Evolutionary conservation across 2,329 filamentous ascomycete genomes (phyloP), one percentile per base, ranked within the genome.

Genomic region (Fusarium sp.): DNA sequence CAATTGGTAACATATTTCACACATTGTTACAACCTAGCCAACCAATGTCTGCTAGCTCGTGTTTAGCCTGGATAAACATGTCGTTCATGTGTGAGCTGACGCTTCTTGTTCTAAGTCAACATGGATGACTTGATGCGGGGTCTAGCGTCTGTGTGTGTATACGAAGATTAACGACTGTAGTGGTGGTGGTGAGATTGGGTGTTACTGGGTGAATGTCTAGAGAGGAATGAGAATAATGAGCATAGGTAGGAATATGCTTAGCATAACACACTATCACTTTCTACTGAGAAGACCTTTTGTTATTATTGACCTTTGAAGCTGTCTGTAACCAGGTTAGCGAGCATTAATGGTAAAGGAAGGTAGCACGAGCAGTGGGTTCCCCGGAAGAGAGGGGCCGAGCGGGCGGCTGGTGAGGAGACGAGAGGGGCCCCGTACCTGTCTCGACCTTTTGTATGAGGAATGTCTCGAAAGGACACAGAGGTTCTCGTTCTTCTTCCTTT

Each of bases 301-400:
- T 22, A 7, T 44, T 37, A 32, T 30, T 10, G 10, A 11, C 28
- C 28, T 11, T 30, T 30, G 28, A 30, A 30, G 28, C 28, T 30
- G 28, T 30, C 28, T 30, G 28, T 30, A 13, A 30, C 28, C 11
- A 30, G 28, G 28, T 13, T 30, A 30, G 28, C 28, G 11, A 30
- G 28, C 28, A 6, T 37, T 41, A 35, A 49, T 49, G 33, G n/a
- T 56, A 57, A 45, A 45, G 44, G 58, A 63, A 63, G 60, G 60
- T 63, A 57, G 33, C 52, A 64, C 19, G 45, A 64, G 33, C 20
- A 20, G 60, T 59, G 61, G 65, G 17, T 51, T 66, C 37, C 45
- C 22, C 57, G 67, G 67, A 60, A 67, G 66, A 66, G 67, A 70
- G 67, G 67, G 67, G 67, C 67, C 58, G 67, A 56, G 63, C 45